Conservation (phyloP, 2,329 filamentous ascomycete genomes). For the Ustilaginoidea virens region DNA sequence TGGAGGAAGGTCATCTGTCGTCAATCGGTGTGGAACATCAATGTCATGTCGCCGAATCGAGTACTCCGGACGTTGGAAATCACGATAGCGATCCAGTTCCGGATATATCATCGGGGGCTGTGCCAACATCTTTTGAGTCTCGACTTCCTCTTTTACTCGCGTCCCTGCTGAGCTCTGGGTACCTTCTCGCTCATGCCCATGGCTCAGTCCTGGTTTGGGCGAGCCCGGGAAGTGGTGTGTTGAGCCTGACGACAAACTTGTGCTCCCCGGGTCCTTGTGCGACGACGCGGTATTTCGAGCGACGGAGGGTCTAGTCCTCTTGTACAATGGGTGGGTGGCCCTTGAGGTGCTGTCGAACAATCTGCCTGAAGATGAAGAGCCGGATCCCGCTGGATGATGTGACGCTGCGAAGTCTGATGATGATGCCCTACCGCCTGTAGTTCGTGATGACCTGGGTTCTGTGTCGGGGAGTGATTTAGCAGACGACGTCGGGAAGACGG, state of each 20-base stretch:
- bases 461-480: constrained; percentile 17
- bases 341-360: constrained; percentile 23
- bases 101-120: constrained; percentile 37
- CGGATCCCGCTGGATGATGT: constrained; percentile 17
- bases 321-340: not conserved
- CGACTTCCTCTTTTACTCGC: constrained; percentile 24
- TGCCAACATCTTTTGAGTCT: constrained; percentile 20
- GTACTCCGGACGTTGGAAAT: constrained; percentile 23
- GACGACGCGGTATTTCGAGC: constrained; percentile 24
- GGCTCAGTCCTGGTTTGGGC: constrained; percentile 17
- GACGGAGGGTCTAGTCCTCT: not conserved
- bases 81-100: constrained; percentile 45
- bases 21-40: constrained; percentile 38
- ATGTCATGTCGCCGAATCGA: constrained; percentile 18
- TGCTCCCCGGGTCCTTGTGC: constrained; percentile 21
- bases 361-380: constrained; percentile 18
- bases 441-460: constrained; percentile 24
- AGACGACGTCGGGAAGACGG: constrained; percentile 11
- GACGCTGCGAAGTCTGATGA: too few species aligned
- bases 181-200: constrained; percentile 25
- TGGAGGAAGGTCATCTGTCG: constrained; percentile 50
- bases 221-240: constrained; percentile 19
- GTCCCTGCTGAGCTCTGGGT: constrained; percentile 29
- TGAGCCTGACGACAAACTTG: constrained; percentile 22
- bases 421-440: constrained; percentile 18